phyloP scores from a whole-genome alignment of 2,329 filamentous ascomycete species.

The Colletotrichum godetiae region DNA sequence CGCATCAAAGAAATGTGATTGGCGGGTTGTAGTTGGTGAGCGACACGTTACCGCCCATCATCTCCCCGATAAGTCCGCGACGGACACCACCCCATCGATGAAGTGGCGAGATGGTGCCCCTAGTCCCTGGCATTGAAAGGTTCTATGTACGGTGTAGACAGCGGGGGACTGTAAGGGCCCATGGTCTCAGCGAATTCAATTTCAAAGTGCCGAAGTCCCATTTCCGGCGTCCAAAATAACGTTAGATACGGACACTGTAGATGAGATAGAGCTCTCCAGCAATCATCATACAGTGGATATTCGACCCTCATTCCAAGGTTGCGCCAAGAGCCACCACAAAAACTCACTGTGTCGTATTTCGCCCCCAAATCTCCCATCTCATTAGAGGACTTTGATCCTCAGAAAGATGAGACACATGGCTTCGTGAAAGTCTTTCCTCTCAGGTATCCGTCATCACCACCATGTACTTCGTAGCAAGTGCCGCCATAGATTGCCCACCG shows the following conservation, averaged over 20 bases:
- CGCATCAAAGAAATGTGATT: neutral
- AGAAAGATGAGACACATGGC: neutral
- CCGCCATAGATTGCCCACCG: neutral
- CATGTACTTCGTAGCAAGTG: neutral
- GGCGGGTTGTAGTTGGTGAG: neutral
- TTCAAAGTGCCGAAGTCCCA: neutral
- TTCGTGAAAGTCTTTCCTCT: neutral
- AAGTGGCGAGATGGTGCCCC: neutral
- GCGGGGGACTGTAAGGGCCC: neutral
- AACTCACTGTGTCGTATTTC: neutral
- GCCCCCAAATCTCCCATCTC: neutral
- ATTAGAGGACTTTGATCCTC: slow-evolving; percentile 3
- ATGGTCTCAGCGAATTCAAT: neutral
- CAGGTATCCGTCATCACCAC: neutral
- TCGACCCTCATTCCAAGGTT: neutral
- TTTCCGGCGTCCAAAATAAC: too few relatives aligned
- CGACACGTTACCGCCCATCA: neutral
- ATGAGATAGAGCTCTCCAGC: neutral
- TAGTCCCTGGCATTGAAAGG: too few relatives aligned
- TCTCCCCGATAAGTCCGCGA: neutral
- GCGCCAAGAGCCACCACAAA: neutral
- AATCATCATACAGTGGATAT: neutral
- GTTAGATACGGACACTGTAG: neutral
- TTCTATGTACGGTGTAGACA: neutral
- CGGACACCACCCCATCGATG: neutral